Evolutionary conservation across 2,329 filamentous ascomycete genomes (phyloP), one percentile per base, ranked within the genome.

Genomic region (Corniculantispora saksenae): DNA sequence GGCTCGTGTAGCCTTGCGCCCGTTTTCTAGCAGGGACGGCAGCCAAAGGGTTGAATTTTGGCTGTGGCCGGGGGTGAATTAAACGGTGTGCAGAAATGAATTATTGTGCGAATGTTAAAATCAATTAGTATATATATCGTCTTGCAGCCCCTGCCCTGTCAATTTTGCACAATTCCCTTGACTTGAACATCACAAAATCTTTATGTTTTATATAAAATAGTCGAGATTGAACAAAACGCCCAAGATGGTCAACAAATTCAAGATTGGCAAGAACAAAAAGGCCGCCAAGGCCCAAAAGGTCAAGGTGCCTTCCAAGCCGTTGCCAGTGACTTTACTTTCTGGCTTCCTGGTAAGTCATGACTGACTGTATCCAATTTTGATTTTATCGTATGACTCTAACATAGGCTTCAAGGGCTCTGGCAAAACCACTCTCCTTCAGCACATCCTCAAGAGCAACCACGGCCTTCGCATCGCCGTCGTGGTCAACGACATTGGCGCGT

Each of bases 401-500:
- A 25, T 4, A n/a, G 29, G 1, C 10, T 2, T 15, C 0, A 17
- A 88, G 86, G 89, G 89, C 13, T 86, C 87, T 54, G 90, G 90
- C 1, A 92, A 92, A 73, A 91, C 89, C 0, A 91, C 90, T 0
- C 81, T 92, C 0, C 81, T 92, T 0, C 85, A 90, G 66, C 86
- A 91, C 66, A 89, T 92, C 59, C 83, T 92, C 6, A 84, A 84
- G 43, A 87, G 85, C 1, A 82, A 90, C 4, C 89, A 92, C 74
- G 87, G 89, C 1, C 80, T 91, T 10, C 82, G 84, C 1, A 90
- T 92, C 65, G 90, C 89, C 0, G 86, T 92, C 17, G 89, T 92
- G 25, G 89, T 92, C 45, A 92, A 92, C 69, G 90, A 92, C 66
- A 91, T 92, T 77, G 86, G 85, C 67, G 81, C 82, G 83, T 84